A percentile compares a stretch with the other conserved stretches of the same genome.
Evolutionary conservation across 1,139 yeast species (phyloP).

Genomic region (Geotrichum bryndzae): DNA sequence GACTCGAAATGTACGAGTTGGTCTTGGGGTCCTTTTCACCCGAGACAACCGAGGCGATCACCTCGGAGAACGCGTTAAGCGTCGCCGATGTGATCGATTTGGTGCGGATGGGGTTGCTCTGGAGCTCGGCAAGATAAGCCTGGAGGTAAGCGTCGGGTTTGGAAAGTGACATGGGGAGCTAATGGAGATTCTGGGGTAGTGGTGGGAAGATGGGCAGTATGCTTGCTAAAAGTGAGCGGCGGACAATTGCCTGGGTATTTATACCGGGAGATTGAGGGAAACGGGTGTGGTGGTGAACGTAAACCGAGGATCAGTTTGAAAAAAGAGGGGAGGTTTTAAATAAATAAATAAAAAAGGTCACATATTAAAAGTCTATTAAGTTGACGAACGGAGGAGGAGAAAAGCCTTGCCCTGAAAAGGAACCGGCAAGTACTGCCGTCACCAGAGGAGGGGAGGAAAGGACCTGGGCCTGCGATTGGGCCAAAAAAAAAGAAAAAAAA

Average conservation of each 20-base stretch:
- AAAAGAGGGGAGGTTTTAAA: too few relatives aligned
- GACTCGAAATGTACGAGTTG: slow-evolving; percentile 34
- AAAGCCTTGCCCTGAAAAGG: too few relatives aligned
- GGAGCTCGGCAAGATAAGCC: slow-evolving; percentile 26
- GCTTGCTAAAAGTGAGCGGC: background rate
- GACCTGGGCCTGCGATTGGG: background rate
- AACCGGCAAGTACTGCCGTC: too few relatives aligned
- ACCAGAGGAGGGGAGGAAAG: background rate
- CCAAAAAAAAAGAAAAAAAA: background rate
- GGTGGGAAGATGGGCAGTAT: background rate
- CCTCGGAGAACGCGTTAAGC: slow-evolving; percentile 35
- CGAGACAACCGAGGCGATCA: slow-evolving; percentile 35
- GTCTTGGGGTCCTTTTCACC: slow-evolving; percentile 37
- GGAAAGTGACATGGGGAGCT: slow-evolving; percentile 5
- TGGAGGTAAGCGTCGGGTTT: slow-evolving; percentile 14
- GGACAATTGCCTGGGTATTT: too few relatives aligned
- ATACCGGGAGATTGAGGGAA: too few relatives aligned
- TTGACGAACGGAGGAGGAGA: too few relatives aligned
- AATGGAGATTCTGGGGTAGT: background rate
- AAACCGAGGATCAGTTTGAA: too few relatives aligned
- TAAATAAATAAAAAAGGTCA: too few relatives aligned
- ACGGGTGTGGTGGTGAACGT: too few relatives aligned
- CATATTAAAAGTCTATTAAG: too few relatives aligned
- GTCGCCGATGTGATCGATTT: slow-evolving; percentile 38
- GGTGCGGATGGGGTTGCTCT: slow-evolving; percentile 33